A percentile compares a stretch with the other conserved stretches of the same genome.
Evolutionary conservation across 192 early-diverging fungal species (phyloP).

Genomic region (Coemansia sp.): DNA sequence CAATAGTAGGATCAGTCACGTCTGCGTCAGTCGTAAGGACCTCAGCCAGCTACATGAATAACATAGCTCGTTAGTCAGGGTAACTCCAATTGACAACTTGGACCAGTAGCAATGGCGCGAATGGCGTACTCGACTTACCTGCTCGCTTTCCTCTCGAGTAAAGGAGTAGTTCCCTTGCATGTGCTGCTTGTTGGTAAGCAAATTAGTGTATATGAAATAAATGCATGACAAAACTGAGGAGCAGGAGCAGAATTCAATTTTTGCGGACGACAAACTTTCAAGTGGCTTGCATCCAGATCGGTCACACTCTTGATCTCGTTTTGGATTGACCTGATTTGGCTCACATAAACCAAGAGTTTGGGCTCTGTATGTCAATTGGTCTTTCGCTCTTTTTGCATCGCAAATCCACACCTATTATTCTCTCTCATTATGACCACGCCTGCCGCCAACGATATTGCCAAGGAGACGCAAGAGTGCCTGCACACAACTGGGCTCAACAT

Average conservation of each 20-base stretch:
- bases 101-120: neutral
- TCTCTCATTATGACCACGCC: neutral
- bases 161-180: neutral
- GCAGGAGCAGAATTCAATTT: too few species aligned
- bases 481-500: constrained; percentile 26
- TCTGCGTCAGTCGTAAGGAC: neutral
- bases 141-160: neutral
- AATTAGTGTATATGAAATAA: neutral
- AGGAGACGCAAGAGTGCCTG: constrained; percentile 37
- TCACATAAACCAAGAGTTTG: too few species aligned
- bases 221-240: too few species aligned
- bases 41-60: neutral
- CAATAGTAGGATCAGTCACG: neutral
- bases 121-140: neutral
- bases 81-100: neutral
- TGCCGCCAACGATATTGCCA: constrained; percentile 10
- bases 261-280: too few species aligned
- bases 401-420: neutral
- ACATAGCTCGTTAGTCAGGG: neutral
- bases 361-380: neutral
- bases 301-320: too few species aligned
- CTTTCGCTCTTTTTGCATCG: neutral
- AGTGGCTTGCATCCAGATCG: too few species aligned
- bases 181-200: neutral
- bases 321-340: too few species aligned